Conservation (phyloP, 78 protist genomes). For the Emiliania huxleyi region DNA sequence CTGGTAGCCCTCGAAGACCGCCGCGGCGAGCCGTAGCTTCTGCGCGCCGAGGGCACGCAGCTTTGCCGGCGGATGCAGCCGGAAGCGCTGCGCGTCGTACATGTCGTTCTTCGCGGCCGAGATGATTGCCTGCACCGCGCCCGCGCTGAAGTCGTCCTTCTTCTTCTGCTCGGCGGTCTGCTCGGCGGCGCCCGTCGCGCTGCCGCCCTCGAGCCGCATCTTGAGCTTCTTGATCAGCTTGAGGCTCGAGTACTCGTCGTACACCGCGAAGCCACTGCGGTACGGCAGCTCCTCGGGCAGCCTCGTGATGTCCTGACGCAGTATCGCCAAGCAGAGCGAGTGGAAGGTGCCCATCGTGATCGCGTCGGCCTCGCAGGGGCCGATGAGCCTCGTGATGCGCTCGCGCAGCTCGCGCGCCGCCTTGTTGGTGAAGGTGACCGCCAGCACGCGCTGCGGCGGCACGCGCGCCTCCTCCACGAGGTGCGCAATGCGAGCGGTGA, state of each 20-base stretch:
- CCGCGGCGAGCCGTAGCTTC: background rate
- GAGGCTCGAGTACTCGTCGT: background rate
- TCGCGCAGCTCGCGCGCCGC: background rate
- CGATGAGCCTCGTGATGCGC: background rate
- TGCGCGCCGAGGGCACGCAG: background rate
- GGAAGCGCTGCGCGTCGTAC: no score
- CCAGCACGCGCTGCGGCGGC: background rate
- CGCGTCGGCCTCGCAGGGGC: background rate
- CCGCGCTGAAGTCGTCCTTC: background rate
- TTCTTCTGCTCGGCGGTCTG: no score
- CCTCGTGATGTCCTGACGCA: background rate
- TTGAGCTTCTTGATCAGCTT: no score
- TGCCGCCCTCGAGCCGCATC: no score
- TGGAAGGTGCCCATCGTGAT: background rate
- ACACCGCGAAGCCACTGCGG: background rate
- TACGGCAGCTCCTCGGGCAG: background rate
- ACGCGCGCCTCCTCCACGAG: background rate
- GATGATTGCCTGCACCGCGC: background rate
- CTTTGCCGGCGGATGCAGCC: background rate
- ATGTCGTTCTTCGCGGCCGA: background rate
- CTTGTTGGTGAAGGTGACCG: slow-evolving; percentile 7
- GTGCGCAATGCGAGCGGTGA: background rate
- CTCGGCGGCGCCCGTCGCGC: no score
- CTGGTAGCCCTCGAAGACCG: background rate
- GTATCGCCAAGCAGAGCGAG: background rate